Conservation (phyloP, 495 filamentous ascomycete species). For the Daldinia decipiens region DNA sequence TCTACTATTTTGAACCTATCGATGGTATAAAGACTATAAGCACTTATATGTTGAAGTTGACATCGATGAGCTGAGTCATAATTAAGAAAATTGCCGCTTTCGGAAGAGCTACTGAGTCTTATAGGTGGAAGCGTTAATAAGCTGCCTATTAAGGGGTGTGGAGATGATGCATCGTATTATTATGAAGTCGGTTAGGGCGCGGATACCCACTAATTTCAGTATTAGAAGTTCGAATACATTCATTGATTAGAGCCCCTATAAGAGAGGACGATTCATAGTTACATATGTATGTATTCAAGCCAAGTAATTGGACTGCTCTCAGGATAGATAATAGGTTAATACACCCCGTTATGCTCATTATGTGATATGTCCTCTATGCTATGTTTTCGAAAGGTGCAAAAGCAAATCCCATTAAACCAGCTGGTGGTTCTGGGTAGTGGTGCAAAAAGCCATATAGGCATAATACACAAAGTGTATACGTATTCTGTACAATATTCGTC, state of each 20-base stretch:
- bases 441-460: background rate
- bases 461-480: background rate
- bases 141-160: background rate
- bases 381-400: background rate
- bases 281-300: background rate
- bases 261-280: background rate
- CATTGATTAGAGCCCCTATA: background rate
- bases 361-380: background rate
- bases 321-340: background rate
- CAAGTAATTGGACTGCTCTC: background rate
- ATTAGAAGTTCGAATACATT: background rate
- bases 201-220: constrained; percentile 26
- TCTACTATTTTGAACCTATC: background rate
- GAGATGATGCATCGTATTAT: constrained; percentile 16
- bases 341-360: background rate
- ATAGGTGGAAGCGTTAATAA: constrained; percentile 13
- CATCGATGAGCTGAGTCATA: background rate
- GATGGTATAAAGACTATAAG: no score
- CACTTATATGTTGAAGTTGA: background rate
- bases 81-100: constrained; percentile 20
- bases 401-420: background rate
- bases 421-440: background rate
- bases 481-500: background rate
- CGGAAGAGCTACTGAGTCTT: constrained; percentile 15
- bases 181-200: constrained; percentile 13